Evolutionary conservation across 2,329 filamentous ascomycete species (phyloP), one percentile per base, ranked within the genome.

Genomic region (Trichoderma cornu-damae): DNA sequence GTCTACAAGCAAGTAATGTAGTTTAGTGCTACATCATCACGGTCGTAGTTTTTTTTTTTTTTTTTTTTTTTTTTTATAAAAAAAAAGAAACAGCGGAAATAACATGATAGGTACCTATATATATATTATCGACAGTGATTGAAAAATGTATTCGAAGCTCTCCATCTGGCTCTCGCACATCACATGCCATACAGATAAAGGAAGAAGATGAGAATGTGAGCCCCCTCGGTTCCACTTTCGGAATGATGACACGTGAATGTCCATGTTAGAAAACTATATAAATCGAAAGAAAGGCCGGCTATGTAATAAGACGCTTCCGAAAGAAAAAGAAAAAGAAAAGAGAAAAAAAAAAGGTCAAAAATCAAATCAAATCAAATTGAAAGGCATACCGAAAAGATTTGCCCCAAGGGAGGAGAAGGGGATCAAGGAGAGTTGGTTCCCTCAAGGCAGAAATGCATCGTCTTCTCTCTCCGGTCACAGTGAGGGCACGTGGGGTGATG

Each of bases 391-490:
- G n/a, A n/a, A n/a, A n/a, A n/a, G n/a, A n/a, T n/a, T n/a, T n/a
- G n/a, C n/a, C n/a, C n/a, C n/a, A n/a, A n/a, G n/a, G 5, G 35
- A 50, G 40, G 37, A 20, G 37, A 55, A 28, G 32, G 22, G 28
- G 9, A 9, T 44, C 22, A 44, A 44, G 3, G 44, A 35, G 30
- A 28, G 14, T 28, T 3, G 3, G 7, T 24, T 18, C 6, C 24
- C n/a, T 60, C 11, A 11, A 54, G 47, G 22, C n/a, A 14, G 18
- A 48, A 40, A 18, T 42, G 18, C 9, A 2, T 18, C n/a, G 20
- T 24, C 35, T 56, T 56, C n/a, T 56, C 53, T 14, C 42, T 34
- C 35, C 44, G 49, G 12, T 30, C 24, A 32, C 28, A 42, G 14
- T 16, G 4, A n/a, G n/a, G n/a, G n/a, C n/a, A n/a, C 6, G 35